phyloP scores from a whole-genome alignment of 352 stramenopile genomes.

The Globisporangium takayamanum region DNA sequence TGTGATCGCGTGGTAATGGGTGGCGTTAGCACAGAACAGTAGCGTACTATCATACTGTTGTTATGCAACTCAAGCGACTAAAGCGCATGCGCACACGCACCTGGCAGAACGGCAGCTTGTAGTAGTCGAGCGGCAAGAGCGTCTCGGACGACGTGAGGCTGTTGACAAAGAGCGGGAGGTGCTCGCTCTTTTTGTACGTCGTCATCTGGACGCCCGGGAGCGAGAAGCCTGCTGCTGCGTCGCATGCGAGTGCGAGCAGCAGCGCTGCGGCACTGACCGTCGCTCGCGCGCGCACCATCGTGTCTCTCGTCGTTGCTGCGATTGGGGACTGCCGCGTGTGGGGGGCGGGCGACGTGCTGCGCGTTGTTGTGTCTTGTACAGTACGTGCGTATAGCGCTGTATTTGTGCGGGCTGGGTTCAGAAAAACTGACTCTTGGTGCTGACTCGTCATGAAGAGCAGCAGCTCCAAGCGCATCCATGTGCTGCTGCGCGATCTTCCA shows the following conservation, averaged over 20 bases:
- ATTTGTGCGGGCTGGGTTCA: no score
- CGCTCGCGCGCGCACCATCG: not conserved
- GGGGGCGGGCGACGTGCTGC: no score
- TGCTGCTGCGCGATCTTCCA: no score
- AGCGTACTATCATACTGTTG: not conserved
- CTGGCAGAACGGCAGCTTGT: constrained; percentile 96
- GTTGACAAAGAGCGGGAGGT: constrained; percentile 91
- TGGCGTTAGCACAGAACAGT: not conserved
- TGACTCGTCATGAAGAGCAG: no score
- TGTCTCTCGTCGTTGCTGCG: not conserved
- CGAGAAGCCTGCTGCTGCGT: constrained; percentile 38
- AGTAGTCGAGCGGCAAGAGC: constrained; percentile 96
- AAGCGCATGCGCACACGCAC: constrained; percentile 15
- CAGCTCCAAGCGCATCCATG: no score
- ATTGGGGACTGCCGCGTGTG: no score
- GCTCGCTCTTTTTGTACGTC: constrained; percentile 81
- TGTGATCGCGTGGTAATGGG: not conserved
- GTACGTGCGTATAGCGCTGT: no score
- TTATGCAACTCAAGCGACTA: not conserved
- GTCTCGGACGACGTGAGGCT: constrained; percentile 94
- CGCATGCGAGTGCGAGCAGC: constrained; percentile 14
- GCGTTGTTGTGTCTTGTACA: no score
- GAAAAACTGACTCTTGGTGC: no score
- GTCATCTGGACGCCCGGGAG: constrained; percentile 86
- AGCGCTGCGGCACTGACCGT: not conserved